A percentile compares a stretch with the other conserved stretches of the same genome.
These are phyloP conservation scores for Fimicolochytrium jonesii DNA, from an alignment of 192 early-diverging fungal species.

Conservation along the genomic window DNA sequence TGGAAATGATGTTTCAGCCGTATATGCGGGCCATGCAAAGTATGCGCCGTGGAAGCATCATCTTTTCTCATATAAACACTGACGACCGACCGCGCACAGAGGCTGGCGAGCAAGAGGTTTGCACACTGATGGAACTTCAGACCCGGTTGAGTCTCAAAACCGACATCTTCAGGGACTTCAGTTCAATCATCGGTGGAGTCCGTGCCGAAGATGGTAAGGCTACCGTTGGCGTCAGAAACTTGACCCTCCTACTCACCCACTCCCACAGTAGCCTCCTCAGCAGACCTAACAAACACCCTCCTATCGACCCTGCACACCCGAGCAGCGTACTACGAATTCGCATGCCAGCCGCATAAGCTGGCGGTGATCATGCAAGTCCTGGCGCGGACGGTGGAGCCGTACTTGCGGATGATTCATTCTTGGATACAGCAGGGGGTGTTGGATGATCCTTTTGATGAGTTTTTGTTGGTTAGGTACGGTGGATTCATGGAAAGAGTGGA, in stretches of 20 bases:
- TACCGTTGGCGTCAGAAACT: background rate
- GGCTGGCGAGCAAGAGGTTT: conserved; percentile 2
- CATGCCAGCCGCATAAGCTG: background rate
- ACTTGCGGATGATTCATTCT: background rate
- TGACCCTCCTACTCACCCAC: background rate
- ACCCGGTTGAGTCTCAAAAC: background rate
- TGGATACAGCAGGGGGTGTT: conserved; percentile 19
- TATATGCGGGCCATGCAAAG: background rate
- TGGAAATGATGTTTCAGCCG: background rate
- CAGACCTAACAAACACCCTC: background rate
- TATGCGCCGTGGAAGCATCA: background rate
- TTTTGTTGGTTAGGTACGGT: conserved; percentile 14
- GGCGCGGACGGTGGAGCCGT: background rate
- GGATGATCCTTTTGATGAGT: conserved; percentile 18
- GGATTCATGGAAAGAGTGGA: too few relatives aligned
- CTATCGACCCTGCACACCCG: background rate
- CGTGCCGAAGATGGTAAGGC: too few relatives aligned
- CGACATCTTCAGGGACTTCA: background rate
- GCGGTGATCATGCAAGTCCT: background rate
- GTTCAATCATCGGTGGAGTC: too few relatives aligned
- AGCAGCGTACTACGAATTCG: background rate
- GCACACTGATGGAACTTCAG: background rate
- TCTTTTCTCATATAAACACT: background rate
- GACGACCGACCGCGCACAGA: background rate
- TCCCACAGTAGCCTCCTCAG: background rate